Base-by-base conservation (phyloP, 257 asterid genomes). In the Gentiana macrophylla region DNA sequence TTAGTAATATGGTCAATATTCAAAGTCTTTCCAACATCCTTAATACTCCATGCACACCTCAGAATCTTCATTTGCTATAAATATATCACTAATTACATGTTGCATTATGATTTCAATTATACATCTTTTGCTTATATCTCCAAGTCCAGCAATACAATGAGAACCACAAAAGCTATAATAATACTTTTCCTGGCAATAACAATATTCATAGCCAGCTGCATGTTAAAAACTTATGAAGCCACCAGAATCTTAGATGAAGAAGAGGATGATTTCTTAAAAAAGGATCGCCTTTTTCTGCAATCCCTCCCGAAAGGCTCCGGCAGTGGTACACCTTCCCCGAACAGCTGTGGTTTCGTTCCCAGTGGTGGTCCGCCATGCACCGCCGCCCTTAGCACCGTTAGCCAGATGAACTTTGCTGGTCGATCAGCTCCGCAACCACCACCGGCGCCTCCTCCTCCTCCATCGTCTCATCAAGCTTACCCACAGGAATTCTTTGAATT, bases 331-430 rank as follows among this genome's bases (percentile, higher is more conserved):
- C 79, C 79, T 12, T 59, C 75, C 0, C 70, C 63, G 0, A 72
- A 67, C 12, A 48, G 67, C 45, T 75, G 81, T 71, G 43, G 70
- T 2, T 68, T 70, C 71, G 8, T 74, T 32, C 64, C 67, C 0
- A 59, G 72, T 6, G 33, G 66, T 0, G 77, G 81, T 56, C n/a
- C 32, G n/a, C 74, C 82, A 7, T 80, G 88, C 72, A 34, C 46
- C 24, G 24, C 24, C 46, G 46, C 9, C 46, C 9, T 56, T 1
- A 53, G 57, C 24, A 35, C 45, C 43, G 36, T 60, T 10, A 46
- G 34, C 3, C 44, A 38, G n/a, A 52, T 11, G 52, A 62, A 45
- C 47, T 62, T 34, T 34, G 67, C 48, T 1, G 67, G 52, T 9
- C 52, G 32, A 0, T 41, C 9, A 41, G 43, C 9, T 7, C 33